phyloP scores from a whole-genome alignment of 176 grass and related monocot genomes.

The Eleusine coracana region DNA sequence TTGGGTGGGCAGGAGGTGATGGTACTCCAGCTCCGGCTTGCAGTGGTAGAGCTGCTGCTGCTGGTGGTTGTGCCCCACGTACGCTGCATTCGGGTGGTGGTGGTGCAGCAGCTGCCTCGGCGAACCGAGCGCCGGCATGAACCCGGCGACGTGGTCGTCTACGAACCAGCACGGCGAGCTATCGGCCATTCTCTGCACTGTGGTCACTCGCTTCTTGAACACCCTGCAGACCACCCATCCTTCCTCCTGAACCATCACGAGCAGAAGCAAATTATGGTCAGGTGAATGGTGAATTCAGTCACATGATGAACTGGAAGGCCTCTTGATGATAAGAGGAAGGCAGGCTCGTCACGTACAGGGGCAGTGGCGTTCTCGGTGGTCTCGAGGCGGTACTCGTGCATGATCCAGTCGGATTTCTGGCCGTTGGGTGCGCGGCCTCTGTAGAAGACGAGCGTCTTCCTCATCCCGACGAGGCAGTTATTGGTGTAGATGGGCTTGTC shows the following conservation, averaged over 20 bases:
- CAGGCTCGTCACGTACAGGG: slow-evolving; percentile 38
- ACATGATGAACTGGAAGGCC: background rate
- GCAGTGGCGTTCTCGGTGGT: slow-evolving; percentile 69
- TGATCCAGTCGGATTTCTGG: slow-evolving; percentile 97
- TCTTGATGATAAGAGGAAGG: background rate
- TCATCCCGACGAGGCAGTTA: slow-evolving; percentile 77
- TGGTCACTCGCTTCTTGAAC: slow-evolving; percentile 83
- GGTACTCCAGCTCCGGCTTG: slow-evolving; percentile 82
- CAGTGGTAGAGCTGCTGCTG: slow-evolving; percentile 64
- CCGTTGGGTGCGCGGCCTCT: slow-evolving; percentile 89
- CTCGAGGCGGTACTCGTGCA: slow-evolving; percentile 97
- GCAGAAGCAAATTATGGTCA: background rate
- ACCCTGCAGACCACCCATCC: slow-evolving; percentile 97
- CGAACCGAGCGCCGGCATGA: slow-evolving; percentile 67
- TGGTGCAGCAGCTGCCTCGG: slow-evolving; percentile 46
- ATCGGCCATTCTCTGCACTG: slow-evolving; percentile 53
- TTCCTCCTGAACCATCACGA: slow-evolving; percentile 59
- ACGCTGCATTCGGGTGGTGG: slow-evolving; percentile 30
- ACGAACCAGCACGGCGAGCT: slow-evolving; percentile 63
- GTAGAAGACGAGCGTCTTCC: slow-evolving; percentile 97
- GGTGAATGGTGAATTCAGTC: background rate
- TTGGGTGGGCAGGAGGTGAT: slow-evolving; percentile 62
- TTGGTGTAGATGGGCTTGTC: slow-evolving; percentile 94
- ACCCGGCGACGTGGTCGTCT: slow-evolving; percentile 54
- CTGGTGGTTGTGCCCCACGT: slow-evolving; percentile 27